Conservation (phyloP, 805 yeast genomes). For the Kuraishia borneana region DNA sequence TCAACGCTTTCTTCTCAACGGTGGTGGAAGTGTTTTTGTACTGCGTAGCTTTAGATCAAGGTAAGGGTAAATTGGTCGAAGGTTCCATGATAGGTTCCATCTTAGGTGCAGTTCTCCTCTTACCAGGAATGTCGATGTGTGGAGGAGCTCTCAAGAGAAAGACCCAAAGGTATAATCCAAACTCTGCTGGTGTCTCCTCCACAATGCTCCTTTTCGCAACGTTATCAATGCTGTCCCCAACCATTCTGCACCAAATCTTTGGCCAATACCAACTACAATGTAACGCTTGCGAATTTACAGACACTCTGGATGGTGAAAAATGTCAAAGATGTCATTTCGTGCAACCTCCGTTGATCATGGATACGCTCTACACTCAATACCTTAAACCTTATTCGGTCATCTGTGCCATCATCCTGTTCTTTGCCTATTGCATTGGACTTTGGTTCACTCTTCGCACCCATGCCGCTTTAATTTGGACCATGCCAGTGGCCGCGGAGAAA, state of each 20-base stretch:
- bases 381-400: conserved; percentile 73
- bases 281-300: conserved; percentile 31
- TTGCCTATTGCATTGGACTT: conserved; percentile 80
- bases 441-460: conserved; percentile 93
- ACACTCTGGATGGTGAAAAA: conserved; percentile 14
- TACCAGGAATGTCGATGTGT: conserved; percentile 96
- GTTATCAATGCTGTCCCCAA: conserved; percentile 87
- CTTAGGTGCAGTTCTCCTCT: conserved; percentile 78
- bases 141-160: conserved; percentile 91
- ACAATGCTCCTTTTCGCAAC: conserved; percentile 90
- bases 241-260: conserved; percentile 79
- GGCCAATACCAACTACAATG: conserved; percentile 80
- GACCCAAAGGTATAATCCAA: conserved; percentile 91
- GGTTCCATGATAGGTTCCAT: conserved; percentile 94
- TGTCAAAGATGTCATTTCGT: conserved; percentile 68
- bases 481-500: conserved; percentile 35
- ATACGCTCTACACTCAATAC: conserved; percentile 51
- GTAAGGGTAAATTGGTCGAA: conserved; percentile 83
- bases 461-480: conserved; percentile 93
- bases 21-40: conserved; percentile 88
- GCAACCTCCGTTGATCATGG: conserved; percentile 67
- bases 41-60: conserved; percentile 80
- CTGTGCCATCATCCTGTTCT: conserved; percentile 70
- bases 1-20: conserved; percentile 95
- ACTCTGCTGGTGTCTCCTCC: conserved; percentile 93